phyloP scores from a whole-genome alignment of 2,329 filamentous ascomycete species.

The Hymenoscyphus scutula region DNA sequence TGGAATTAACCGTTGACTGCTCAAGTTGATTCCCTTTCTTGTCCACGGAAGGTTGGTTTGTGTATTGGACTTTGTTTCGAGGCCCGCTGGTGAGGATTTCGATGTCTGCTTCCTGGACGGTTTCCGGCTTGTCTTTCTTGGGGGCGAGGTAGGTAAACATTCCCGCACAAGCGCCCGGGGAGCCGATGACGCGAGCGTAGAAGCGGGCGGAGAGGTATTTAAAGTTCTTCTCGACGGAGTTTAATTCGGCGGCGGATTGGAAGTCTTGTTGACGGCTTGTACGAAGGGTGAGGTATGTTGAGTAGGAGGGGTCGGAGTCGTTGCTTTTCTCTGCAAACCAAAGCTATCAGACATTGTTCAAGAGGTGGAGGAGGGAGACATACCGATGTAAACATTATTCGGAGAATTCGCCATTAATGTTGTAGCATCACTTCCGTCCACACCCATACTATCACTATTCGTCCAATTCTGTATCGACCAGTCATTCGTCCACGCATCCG shows the following conservation, averaged over 20 bases:
- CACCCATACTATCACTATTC: conserved; percentile 26
- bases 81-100: conserved; percentile 35
- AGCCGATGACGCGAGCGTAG: conserved; percentile 31
- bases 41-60: conserved; percentile 33
- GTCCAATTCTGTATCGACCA: conserved; percentile 34
- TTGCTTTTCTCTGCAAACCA: conserved; percentile 23
- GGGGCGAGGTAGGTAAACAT: conserved; percentile 33
- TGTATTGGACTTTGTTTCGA: conserved; percentile 31
- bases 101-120: conserved; percentile 35
- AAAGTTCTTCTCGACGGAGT: conserved; percentile 30
- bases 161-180: conserved; percentile 34
- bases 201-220: conserved; percentile 32
- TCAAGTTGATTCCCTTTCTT: conserved; percentile 22
- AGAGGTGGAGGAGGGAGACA: neutral
- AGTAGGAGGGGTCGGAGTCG: conserved; percentile 22
- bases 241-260: conserved; percentile 34
- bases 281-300: conserved; percentile 34
- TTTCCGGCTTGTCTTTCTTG: conserved; percentile 2
- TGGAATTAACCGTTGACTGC: conserved; percentile 29
- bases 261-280: conserved; percentile 30
- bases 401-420: conserved; percentile 31
- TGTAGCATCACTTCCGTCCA: conserved; percentile 23
- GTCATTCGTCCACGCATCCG: conserved; percentile 27
- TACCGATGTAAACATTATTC: conserved; percentile 35
- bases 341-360: neutral